Evolutionary conservation across 2,329 filamentous ascomycete genomes (phyloP).

Genomic region (Claviceps purpurea): DNA sequence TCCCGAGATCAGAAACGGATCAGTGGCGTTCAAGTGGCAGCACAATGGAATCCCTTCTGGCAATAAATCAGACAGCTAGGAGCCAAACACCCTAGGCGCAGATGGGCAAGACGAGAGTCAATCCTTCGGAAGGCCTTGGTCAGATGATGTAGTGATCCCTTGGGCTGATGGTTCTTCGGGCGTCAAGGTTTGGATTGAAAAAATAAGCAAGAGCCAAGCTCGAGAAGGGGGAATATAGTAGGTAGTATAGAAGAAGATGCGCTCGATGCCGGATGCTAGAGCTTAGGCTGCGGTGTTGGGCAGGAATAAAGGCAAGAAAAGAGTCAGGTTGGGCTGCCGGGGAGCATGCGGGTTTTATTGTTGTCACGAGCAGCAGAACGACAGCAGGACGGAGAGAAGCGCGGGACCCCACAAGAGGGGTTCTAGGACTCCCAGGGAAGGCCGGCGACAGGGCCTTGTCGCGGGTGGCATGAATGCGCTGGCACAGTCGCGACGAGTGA

Average conservation of each 20-base stretch:
- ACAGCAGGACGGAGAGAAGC: background rate
- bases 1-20: constrained; percentile 6
- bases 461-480: constrained; percentile 31
- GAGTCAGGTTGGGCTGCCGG: constrained; percentile 26
- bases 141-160: constrained; percentile 1
- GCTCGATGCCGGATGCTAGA: constrained; percentile 10
- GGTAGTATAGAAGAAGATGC: constrained; percentile 5
- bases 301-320: constrained; percentile 19
- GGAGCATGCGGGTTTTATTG: constrained; percentile 37
- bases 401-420: constrained; percentile 13
- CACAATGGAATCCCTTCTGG: constrained; percentile 7
- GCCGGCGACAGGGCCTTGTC: constrained; percentile 6
- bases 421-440: constrained; percentile 8
- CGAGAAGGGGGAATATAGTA: constrained; percentile 6
- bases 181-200: constrained; percentile 10
- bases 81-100: constrained; percentile 9
- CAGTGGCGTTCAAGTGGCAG: constrained; percentile 1
- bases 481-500: constrained; percentile 28
- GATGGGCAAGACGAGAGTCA: constrained; percentile 13
- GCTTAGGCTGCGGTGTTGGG: constrained; percentile 20
- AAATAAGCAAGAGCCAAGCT: constrained; percentile 7
- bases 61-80: constrained; percentile 6
- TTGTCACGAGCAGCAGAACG: constrained; percentile 12
- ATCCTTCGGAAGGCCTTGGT: constrained; percentile 11
- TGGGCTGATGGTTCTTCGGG: constrained; percentile 10